phyloP scores from a whole-genome alignment of 202 grass and related monocot species.

The Bolboschoenoplectus hybrid region DNA sequence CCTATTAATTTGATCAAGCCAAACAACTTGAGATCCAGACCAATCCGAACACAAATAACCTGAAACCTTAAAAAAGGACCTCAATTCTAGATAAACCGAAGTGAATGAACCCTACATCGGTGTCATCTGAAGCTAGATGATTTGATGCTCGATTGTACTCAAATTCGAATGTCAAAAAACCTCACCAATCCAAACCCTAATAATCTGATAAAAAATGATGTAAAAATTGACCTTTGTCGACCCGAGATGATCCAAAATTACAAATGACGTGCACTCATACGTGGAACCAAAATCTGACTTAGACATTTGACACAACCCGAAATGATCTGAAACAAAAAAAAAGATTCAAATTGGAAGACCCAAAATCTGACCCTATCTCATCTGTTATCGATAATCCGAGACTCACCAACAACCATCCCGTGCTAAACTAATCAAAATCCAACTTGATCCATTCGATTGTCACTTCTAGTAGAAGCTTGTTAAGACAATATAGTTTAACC shows the following conservation, averaged over 20 bases:
- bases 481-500: background rate
- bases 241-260: background rate
- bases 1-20: background rate
- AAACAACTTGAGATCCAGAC: background rate
- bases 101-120: background rate
- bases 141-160: background rate
- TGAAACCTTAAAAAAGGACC: no score
- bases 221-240: background rate
- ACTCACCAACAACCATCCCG: background rate
- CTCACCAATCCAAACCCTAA: background rate
- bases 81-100: no score
- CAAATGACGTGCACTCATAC: no score
- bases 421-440: background rate
- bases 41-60: no score
- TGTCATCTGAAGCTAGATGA: background rate
- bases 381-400: background rate
- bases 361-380: background rate
- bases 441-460: background rate
- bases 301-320: no score
- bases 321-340: background rate
- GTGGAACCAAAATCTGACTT: background rate
- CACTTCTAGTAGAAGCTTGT: background rate
- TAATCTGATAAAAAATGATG: background rate
- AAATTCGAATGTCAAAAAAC: background rate
- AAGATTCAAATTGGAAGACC: background rate